Evolutionary conservation across 495 filamentous ascomycete species (phyloP).

Genomic region (Xylaria bambusicola): DNA sequence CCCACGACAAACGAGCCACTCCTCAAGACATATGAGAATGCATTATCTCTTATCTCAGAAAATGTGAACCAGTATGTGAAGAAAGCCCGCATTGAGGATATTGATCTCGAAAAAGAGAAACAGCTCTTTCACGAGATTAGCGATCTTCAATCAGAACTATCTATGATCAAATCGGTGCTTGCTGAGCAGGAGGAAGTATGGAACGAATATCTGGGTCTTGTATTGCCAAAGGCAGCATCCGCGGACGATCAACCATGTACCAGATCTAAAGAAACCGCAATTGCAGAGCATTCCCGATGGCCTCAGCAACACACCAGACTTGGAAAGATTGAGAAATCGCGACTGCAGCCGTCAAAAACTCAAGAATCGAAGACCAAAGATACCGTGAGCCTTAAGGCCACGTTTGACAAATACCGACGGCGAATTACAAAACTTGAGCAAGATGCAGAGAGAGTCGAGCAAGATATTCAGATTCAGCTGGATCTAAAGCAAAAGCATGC

Average conservation of each 20-base stretch:
- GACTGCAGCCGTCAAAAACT: not conserved
- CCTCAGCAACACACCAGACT: too few relatives aligned
- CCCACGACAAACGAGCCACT: not conserved
- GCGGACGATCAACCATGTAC: too few relatives aligned
- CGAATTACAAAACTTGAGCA: conserved; percentile 1
- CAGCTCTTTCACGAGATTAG: conserved; percentile 5
- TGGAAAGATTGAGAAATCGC: not conserved
- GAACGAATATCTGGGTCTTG: not conserved
- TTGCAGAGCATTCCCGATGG: too few relatives aligned
- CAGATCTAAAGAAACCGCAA: too few relatives aligned
- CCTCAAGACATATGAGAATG: conserved; percentile 5
- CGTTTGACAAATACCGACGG: not conserved
- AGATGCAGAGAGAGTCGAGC: not conserved
- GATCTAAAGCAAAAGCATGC: conserved; percentile 10
- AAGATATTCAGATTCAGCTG: not conserved
- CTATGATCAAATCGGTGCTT: conserved; percentile 3
- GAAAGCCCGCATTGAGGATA: not conserved
- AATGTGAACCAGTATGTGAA: not conserved
- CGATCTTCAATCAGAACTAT: not conserved
- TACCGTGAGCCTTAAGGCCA: not conserved
- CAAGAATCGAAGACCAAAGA: not conserved
- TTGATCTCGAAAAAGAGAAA: conserved; percentile 2
- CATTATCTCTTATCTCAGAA: not conserved
- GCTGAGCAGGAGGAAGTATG: not conserved
- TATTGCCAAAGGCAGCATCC: not conserved